These are phyloP conservation scores for Cladosporium sp. DNA, from an alignment of 2,329 filamentous ascomycete genomes.

Conservation along the genomic window DNA sequence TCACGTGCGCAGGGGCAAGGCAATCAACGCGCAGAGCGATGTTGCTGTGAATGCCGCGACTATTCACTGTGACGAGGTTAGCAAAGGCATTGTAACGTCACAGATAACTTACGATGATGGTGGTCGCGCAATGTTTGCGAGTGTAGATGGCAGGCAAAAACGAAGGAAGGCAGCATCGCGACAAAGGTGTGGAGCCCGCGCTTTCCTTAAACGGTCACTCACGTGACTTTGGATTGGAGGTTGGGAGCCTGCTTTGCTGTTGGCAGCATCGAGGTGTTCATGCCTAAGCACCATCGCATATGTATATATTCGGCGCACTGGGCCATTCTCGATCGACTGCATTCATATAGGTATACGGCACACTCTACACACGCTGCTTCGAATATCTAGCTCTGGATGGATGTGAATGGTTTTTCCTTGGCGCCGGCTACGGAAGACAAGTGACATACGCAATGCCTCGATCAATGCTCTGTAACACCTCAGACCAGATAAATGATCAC, in stretches of 20 bases:
- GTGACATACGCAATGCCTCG: neutral
- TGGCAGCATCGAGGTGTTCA: neutral
- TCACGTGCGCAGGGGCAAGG: neutral
- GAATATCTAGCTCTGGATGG: neutral
- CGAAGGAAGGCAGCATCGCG: neutral
- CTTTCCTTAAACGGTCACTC: conserved; percentile 11
- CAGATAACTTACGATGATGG: neutral
- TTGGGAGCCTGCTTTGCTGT: neutral
- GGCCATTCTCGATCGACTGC: no score
- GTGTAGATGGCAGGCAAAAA: neutral
- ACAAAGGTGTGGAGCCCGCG: conserved; percentile 6
- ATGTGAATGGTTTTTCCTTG: neutral
- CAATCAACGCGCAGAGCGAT: conserved; percentile 1
- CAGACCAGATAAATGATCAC: no score
- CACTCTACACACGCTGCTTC: no score
- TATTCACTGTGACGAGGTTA: neutral
- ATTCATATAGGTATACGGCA: no score
- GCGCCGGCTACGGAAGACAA: neutral
- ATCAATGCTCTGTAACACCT: no score
- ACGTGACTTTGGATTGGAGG: neutral
- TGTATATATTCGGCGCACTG: no score
- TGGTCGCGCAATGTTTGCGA: neutral
- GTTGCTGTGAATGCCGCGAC: neutral
- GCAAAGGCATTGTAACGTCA: neutral
- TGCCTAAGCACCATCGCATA: no score